A percentile compares a stretch with the other conserved stretches of the same genome.
These are phyloP conservation scores for Russula sp. DNA, from an alignment of 768 basidiomycete genomes.

Conservation along the genomic window DNA sequence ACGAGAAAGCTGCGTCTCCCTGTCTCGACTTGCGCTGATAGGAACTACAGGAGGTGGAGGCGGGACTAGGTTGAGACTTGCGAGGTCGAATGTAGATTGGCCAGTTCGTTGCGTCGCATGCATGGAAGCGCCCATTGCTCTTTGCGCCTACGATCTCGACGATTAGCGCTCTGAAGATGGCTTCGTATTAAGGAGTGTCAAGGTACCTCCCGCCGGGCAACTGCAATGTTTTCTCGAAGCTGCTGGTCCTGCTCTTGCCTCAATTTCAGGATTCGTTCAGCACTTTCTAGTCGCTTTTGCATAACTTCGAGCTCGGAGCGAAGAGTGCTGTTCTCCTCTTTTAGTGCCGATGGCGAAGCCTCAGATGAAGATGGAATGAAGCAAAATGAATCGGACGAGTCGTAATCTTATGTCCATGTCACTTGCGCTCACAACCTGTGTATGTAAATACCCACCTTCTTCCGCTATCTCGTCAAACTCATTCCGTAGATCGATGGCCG, in stretches of 20 bases:
- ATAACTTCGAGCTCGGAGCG: constrained; percentile 54
- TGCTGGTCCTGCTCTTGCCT: constrained; percentile 76
- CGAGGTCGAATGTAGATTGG: constrained; percentile 44
- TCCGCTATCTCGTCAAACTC: constrained; percentile 62
- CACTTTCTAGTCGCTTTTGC: constrained; percentile 51
- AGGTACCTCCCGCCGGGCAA: constrained; percentile 58
- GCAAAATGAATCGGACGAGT: constrained; percentile 76
- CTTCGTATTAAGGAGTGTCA: background rate
- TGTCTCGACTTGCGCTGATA: constrained; percentile 47
- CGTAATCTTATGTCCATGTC: constrained; percentile 33
- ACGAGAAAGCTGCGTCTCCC: constrained; percentile 46
- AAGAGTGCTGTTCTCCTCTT: constrained; percentile 61
- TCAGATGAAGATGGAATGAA: constrained; percentile 62
- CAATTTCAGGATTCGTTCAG: constrained; percentile 58
- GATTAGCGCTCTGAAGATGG: background rate
- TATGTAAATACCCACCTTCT: constrained; percentile 42
- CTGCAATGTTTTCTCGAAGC: constrained; percentile 73
- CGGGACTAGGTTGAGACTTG: constrained; percentile 45
- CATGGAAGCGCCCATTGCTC: constrained; percentile 66
- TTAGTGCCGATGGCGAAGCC: constrained; percentile 42
- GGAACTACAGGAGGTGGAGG: constrained; percentile 45
- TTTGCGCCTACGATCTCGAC: constrained; percentile 54
- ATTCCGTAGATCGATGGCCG: constrained; percentile 30
- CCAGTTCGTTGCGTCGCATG: constrained; percentile 42
- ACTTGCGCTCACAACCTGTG: background rate